Percentiles rank a stretch among this genome's conserved stretches.
Conservation (phyloP, 2,329 filamentous ascomycete species). For the Sporothrix globosa region DNA sequence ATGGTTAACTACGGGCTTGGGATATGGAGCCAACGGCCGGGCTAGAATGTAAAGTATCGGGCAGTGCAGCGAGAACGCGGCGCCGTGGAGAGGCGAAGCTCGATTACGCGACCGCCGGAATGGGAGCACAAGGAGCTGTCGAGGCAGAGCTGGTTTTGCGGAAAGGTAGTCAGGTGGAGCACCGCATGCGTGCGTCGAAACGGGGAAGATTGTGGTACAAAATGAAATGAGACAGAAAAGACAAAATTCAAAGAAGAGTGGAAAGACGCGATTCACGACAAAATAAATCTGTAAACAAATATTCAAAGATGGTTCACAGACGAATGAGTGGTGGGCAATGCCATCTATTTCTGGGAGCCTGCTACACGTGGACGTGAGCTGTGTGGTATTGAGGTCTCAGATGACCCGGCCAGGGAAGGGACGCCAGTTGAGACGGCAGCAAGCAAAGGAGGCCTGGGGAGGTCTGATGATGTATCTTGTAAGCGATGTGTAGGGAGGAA, state of each 20-base stretch:
- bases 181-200: too few relatives aligned
- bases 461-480: background rate
- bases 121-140: background rate
- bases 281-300: background rate
- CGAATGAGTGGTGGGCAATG: background rate
- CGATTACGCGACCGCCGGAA: background rate
- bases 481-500: background rate
- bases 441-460: background rate
- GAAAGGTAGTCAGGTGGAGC: background rate
- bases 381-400: slow-evolving; percentile 19
- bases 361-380: slow-evolving; percentile 20
- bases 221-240: background rate
- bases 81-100: slow-evolving; percentile 9
- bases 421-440: background rate
- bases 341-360: background rate
- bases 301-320: background rate
- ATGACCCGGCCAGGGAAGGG: background rate
- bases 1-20: background rate
- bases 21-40: too few relatives aligned
- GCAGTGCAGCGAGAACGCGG: background rate
- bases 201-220: background rate
- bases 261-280: background rate
- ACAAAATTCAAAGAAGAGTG: background rate
- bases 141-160: background rate
- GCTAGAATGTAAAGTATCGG: background rate